Percentiles rank a stretch among this genome's conserved stretches.
phyloP scores from a whole-genome alignment of 129 eudicot species.

The Tagetes patula region DNA sequence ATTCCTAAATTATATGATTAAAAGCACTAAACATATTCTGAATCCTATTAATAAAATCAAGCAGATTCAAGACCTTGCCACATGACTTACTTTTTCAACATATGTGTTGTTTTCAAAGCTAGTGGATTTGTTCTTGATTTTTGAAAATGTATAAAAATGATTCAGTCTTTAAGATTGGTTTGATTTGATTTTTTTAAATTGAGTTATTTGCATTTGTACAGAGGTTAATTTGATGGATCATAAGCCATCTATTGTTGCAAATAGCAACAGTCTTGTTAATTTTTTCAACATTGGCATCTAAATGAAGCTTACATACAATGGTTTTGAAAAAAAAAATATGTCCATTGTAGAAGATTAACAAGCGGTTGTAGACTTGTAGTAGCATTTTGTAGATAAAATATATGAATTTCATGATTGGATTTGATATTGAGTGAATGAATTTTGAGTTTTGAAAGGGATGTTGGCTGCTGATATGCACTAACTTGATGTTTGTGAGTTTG shows the following conservation, averaged over 20 bases:
- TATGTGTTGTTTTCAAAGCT: conserved; percentile 19
- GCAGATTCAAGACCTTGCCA: conserved; percentile 12
- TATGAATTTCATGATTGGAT: conserved; percentile 39
- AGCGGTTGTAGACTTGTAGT: conserved; percentile 23
- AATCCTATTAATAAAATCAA: too few relatives aligned
- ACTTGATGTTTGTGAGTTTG: too few relatives aligned
- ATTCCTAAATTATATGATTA: too few relatives aligned
- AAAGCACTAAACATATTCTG: too few relatives aligned
- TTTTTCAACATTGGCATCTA: conserved; percentile 42
- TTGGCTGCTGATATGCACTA: too few relatives aligned
- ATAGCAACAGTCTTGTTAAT: conserved; percentile 68
- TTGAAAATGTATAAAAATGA: conserved; percentile 43
- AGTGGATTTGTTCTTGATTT: not conserved
- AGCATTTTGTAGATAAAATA: conserved; percentile 22
- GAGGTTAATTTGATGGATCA: conserved; percentile 59
- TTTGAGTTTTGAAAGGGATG: conserved; percentile 14
- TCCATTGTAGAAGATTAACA: conserved; percentile 35
- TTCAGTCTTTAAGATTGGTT: not conserved
- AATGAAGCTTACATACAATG: conserved; percentile 50
- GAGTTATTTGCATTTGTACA: conserved; percentile 36
- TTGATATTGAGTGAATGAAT: conserved; percentile 31
- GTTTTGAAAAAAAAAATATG: conserved; percentile 40
- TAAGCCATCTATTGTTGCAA: conserved; percentile 65
- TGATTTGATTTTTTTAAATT: not conserved
- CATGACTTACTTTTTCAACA: conserved; percentile 21